Evolutionary conservation across 495 filamentous ascomycete genomes (phyloP).

Genomic region (Daldinia concentrica): DNA sequence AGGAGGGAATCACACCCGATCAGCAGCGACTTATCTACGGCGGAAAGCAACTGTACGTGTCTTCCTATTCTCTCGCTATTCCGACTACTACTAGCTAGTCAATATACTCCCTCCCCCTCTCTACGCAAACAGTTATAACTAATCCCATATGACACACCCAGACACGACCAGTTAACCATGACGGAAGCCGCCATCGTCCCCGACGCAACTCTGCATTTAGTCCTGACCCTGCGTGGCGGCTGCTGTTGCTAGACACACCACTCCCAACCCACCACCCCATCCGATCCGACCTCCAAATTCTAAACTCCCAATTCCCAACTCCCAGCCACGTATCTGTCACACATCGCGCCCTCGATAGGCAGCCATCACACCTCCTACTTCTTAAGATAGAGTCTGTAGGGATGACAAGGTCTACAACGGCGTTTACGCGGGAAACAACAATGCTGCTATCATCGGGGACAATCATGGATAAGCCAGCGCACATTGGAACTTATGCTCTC

Average conservation of each 20-base stretch:
- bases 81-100: too few species aligned
- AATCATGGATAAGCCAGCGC: too few species aligned
- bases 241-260: constrained; percentile 49
- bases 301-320: background rate
- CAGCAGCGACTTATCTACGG: constrained; percentile 96
- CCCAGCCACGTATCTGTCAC: background rate
- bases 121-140: background rate
- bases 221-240: constrained; percentile 90
- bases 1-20: constrained; percentile 96
- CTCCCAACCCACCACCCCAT: background rate
- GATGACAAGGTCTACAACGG: too few species aligned
- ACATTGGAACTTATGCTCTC: too few species aligned
- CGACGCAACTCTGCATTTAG: constrained; percentile 92
- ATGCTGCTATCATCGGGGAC: too few species aligned
- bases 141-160: constrained; percentile 46
- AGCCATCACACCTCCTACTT: background rate
- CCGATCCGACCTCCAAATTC: background rate
- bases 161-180: constrained; percentile 76
- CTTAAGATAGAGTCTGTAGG: background rate
- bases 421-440: too few species aligned
- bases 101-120: background rate
- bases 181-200: constrained; percentile 87
- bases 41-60: constrained; percentile 93
- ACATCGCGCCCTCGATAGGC: background rate
- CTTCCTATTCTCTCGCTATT: background rate